Percentiles rank a stretch among this genome's conserved stretches.
Conservation (phyloP, 129 eudicot genomes). For the Pseudognaphalium luteoalbum region DNA sequence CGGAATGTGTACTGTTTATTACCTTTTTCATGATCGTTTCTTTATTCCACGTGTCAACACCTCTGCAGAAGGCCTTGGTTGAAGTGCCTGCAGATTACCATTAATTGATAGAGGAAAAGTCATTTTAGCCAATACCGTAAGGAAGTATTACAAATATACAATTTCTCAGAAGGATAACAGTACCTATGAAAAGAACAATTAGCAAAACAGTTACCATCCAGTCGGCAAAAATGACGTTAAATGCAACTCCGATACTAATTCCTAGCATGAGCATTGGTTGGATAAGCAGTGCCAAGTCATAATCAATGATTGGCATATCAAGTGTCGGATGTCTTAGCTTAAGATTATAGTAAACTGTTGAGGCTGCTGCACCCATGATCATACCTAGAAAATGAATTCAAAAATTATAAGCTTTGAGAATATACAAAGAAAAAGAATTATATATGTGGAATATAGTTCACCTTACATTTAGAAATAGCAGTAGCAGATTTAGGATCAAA, state of each 20-base stretch:
- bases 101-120: slow-evolving; percentile 6
- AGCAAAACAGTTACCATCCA: slow-evolving; percentile 98
- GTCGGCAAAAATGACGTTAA: slow-evolving; percentile 88
- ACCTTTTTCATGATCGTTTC: slow-evolving; percentile 88
- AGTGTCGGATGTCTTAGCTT: slow-evolving; percentile 90
- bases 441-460: neutral
- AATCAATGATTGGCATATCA: slow-evolving; percentile 90
- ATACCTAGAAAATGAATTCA: slow-evolving; percentile 51
- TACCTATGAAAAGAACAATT: slow-evolving; percentile 86
- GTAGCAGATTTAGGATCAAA: slow-evolving; percentile 95
- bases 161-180: neutral
- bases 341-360: slow-evolving; percentile 85
- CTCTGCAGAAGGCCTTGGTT: slow-evolving; percentile 78
- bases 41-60: slow-evolving; percentile 89
- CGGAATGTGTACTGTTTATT: neutral
- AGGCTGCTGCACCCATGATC: slow-evolving; percentile 97
- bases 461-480: slow-evolving; percentile 90
- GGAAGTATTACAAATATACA: slow-evolving; percentile 6
- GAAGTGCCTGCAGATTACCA: slow-evolving; percentile 67
- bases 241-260: slow-evolving; percentile 86
- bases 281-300: slow-evolving; percentile 85
- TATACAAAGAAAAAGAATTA: too few species aligned
- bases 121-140: slow-evolving; percentile 3
- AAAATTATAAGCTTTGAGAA: neutral
- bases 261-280: slow-evolving; percentile 99